Conservation (phyloP, 495 filamentous ascomycete genomes). For the Penicillium ochrochloron region DNA sequence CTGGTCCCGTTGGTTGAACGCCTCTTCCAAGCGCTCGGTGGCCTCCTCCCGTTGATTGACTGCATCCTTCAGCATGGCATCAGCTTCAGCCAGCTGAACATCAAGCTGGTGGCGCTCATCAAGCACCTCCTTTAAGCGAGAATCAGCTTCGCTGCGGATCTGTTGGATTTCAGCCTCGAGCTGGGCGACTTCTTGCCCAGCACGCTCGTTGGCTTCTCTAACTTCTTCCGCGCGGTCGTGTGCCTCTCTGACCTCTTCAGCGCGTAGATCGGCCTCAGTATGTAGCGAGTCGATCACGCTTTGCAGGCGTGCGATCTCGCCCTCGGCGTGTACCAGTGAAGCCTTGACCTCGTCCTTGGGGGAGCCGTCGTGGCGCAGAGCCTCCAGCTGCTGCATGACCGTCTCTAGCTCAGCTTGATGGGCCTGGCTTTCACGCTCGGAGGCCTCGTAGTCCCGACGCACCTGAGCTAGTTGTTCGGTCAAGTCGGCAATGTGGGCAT, state of each 20-base stretch:
- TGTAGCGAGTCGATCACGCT: conserved; percentile 36
- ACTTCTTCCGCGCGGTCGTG: conserved; percentile 30
- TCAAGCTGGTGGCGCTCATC: conserved; percentile 39
- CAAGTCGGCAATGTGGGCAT: conserved; percentile 55
- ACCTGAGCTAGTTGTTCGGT: conserved; percentile 52
- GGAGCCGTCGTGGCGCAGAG: conserved; percentile 40
- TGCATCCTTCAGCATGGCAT: not conserved
- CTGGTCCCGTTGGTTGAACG: not conserved
- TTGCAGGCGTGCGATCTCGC: conserved; percentile 52
- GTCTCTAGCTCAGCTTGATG: conserved; percentile 49
- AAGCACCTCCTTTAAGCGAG: conserved; percentile 34
- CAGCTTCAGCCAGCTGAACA: not conserved
- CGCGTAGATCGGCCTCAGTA: conserved; percentile 32
- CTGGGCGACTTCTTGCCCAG: conserved; percentile 40
- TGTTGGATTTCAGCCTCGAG: conserved; percentile 46
- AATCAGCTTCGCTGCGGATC: conserved; percentile 41
- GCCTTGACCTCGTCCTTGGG: conserved; percentile 32
- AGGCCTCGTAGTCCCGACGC: conserved; percentile 45
- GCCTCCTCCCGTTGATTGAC: not conserved
- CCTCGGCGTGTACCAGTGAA: conserved; percentile 55
- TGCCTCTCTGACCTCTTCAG: conserved; percentile 52
- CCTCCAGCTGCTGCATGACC: conserved; percentile 53
- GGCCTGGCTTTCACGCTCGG: conserved; percentile 44
- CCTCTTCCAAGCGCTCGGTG: not conserved
- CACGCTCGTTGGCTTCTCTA: conserved; percentile 18